phyloP scores from a whole-genome alignment of 257 asterid species.

The Solanum chiquidenum region DNA sequence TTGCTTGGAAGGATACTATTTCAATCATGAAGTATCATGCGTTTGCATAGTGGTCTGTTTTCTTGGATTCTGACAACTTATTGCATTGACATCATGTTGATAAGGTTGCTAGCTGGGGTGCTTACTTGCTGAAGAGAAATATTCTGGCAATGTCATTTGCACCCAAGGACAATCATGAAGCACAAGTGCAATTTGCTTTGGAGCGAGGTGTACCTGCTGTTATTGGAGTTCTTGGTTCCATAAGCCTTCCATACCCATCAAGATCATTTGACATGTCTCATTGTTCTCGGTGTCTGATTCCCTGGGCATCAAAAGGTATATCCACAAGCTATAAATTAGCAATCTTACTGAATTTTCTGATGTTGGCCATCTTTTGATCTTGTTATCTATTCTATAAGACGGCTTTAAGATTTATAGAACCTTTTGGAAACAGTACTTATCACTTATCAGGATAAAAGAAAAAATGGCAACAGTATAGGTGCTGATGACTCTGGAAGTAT shows the following conservation, averaged over 20 bases:
- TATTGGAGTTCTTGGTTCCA: slow-evolving; percentile 80
- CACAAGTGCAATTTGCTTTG: slow-evolving; percentile 91
- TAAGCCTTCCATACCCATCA: slow-evolving; percentile 73
- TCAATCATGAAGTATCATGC: background rate
- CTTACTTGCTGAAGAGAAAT: slow-evolving; percentile 78
- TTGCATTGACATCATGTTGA: background rate
- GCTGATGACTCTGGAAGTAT: background rate
- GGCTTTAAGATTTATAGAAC: background rate
- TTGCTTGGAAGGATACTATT: background rate
- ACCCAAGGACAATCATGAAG: slow-evolving; percentile 91
- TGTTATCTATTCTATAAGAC: background rate
- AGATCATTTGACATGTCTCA: slow-evolving; percentile 90
- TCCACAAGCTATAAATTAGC: background rate
- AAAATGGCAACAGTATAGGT: background rate
- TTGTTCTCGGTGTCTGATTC: slow-evolving; percentile 91
- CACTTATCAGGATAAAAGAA: background rate
- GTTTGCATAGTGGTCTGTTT: background rate
- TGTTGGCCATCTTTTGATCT: background rate
- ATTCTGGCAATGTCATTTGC: slow-evolving; percentile 85
- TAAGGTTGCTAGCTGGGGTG: slow-evolving; percentile 98
- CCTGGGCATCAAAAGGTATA: slow-evolving; percentile 70
- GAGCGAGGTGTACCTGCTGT: slow-evolving; percentile 93
- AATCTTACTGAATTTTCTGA: background rate
- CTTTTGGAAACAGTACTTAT: background rate
- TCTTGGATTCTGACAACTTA: background rate